Percentiles rank a stretch among this genome's conserved stretches.
Evolutionary conservation across 1,284 basidiomycete species (phyloP).

Genomic region (Malassezia globosa): DNA sequence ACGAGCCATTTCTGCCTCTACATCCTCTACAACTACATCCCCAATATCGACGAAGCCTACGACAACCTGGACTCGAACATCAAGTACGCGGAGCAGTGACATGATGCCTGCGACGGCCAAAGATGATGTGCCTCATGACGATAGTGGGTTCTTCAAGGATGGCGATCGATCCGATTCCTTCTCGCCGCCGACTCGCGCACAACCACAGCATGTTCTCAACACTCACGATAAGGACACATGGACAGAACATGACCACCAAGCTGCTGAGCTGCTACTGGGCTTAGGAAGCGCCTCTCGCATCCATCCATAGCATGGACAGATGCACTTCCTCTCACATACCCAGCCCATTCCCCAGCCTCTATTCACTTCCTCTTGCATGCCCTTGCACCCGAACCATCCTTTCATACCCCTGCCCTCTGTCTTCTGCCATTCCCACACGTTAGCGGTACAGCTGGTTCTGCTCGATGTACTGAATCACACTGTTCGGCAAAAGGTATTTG

Average conservation of each 20-base stretch:
- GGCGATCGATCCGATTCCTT: not conserved
- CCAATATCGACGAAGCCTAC: not conserved
- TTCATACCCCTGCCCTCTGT: not conserved
- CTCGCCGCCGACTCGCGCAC: not conserved
- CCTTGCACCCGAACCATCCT: no score
- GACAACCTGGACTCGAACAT: slow-evolving; percentile 8
- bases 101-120: not conserved
- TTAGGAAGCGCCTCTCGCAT: slow-evolving; percentile 17
- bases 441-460: slow-evolving; percentile 53
- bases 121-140: slow-evolving; percentile 21
- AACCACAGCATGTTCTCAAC: not conserved
- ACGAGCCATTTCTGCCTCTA: not conserved
- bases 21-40: no score
- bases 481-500: slow-evolving; percentile 76
- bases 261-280: slow-evolving; percentile 30
- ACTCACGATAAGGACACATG: not conserved
- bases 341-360: not conserved
- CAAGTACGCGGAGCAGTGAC: slow-evolving; percentile 12
- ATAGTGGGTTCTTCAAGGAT: slow-evolving; percentile 31
- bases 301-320: slow-evolving; percentile 4
- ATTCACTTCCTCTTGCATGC: not conserved
- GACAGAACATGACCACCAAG: slow-evolving; percentile 24
- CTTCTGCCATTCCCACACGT: not conserved
- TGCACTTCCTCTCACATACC: not conserved
- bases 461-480: slow-evolving; percentile 91